Evolutionary conservation across 2,329 filamentous ascomycete genomes (phyloP).

Genomic region (Aureobasidium vineae): DNA sequence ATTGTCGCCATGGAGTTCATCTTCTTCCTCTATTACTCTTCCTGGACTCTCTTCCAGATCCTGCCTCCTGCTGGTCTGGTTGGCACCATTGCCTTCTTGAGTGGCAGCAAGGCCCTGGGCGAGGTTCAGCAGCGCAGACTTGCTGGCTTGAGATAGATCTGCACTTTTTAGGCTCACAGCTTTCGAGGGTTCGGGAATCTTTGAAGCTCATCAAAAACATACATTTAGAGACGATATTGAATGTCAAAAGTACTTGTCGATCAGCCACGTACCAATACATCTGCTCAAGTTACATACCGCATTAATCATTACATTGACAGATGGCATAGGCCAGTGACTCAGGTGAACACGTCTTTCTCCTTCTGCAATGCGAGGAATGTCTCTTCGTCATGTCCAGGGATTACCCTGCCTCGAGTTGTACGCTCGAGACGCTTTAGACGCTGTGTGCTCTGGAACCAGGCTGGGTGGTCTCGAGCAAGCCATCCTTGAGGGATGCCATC

Average conservation of each 20-base stretch:
- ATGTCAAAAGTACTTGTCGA: conserved; percentile 21
- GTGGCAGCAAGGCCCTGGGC: conserved; percentile 82
- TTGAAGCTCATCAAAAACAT: neutral
- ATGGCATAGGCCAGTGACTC: neutral
- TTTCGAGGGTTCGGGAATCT: neutral
- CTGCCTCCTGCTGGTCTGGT: conserved; percentile 70
- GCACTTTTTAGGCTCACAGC: neutral
- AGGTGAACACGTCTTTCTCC: conserved; percentile 34
- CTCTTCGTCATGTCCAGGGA: conserved; percentile 40
- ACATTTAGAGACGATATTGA: conserved; percentile 25
- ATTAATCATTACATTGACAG: neutral
- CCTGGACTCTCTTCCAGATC: conserved; percentile 88
- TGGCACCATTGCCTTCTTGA: conserved; percentile 72
- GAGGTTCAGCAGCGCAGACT: conserved; percentile 89
- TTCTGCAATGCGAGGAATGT: conserved; percentile 35
- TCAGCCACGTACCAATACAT: neutral
- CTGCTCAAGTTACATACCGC: conserved; percentile 11
- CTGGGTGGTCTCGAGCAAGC: conserved; percentile 40
- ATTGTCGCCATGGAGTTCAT: conserved; percentile 84
- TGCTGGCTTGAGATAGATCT: conserved; percentile 60
- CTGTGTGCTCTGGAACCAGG: conserved; percentile 40
- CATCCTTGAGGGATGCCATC: conserved; percentile 41
- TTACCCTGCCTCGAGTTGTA: conserved; percentile 36
- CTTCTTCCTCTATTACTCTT: conserved; percentile 92
- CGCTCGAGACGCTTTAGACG: conserved; percentile 38